A percentile compares a stretch with the other conserved stretches of the same genome.
Evolutionary conservation across 2,329 filamentous ascomycete genomes (phyloP).

Genomic region (Aspergillus pseudotamarii): DNA sequence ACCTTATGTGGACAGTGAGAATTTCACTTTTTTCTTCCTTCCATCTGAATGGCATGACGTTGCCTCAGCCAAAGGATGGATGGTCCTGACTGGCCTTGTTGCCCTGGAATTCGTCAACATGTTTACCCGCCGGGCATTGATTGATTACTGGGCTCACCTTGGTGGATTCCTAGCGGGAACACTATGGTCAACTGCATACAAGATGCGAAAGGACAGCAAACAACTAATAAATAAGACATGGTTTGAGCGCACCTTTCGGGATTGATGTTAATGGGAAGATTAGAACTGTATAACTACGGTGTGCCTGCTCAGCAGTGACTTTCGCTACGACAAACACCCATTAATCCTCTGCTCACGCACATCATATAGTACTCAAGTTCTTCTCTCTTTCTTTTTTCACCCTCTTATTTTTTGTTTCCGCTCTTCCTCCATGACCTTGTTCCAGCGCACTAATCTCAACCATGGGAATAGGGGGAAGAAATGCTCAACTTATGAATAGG

Average conservation of each 20-base stretch:
- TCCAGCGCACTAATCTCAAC: neutral
- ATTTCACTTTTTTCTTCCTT: constrained; percentile 45
- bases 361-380: neutral
- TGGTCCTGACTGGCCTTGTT: constrained; percentile 40
- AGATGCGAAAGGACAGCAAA: constrained; percentile 16
- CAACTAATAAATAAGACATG: constrained; percentile 19
- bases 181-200: constrained; percentile 19
- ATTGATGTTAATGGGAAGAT: neutral
- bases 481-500: neutral
- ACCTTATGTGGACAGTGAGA: constrained; percentile 32
- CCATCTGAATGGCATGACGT: constrained; percentile 42
- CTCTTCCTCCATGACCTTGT: neutral
- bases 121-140: constrained; percentile 30
- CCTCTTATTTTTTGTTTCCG: too few relatives aligned
- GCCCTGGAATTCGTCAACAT: constrained; percentile 40
- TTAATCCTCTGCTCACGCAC: neutral
- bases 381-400: neutral
- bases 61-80: constrained; percentile 45
- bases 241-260: constrained; percentile 15
- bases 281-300: neutral
- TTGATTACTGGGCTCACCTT: constrained; percentile 47
- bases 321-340: neutral
- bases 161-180: constrained; percentile 45
- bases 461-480: neutral
- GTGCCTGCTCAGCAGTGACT: neutral